Percentiles rank a stretch among this genome's conserved stretches.
Conservation (phyloP, 345 rosid species). For the Cardiospermum halicacabum region DNA sequence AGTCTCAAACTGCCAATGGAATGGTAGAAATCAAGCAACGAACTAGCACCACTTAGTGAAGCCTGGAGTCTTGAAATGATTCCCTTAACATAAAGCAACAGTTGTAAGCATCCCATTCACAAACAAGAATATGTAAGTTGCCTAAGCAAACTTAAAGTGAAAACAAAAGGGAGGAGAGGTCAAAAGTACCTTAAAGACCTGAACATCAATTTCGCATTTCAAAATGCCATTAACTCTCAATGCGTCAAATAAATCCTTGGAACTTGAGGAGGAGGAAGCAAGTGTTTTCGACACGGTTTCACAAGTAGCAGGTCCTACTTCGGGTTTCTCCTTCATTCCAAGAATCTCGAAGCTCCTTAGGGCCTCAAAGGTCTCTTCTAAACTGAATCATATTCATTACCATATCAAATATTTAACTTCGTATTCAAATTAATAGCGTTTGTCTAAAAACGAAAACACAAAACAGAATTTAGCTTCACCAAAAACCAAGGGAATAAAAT, state of each 20-base stretch:
- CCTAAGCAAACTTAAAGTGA: background rate
- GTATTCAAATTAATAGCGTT: no score
- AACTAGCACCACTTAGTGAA: slow-evolving; percentile 53
- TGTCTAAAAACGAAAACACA: background rate
- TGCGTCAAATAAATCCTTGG: slow-evolving; percentile 65
- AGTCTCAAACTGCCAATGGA: slow-evolving; percentile 67
- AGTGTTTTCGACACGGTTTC: slow-evolving; percentile 40
- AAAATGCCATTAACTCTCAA: slow-evolving; percentile 60
- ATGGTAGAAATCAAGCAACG: slow-evolving; percentile 70
- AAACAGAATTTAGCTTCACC: background rate
- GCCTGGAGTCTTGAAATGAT: slow-evolving; percentile 59
- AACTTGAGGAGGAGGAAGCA: slow-evolving; percentile 49
- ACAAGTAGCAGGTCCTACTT: slow-evolving; percentile 46
- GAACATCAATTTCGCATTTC: slow-evolving; percentile 46
- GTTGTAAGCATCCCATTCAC: background rate
- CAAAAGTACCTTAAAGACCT: slow-evolving; percentile 50
- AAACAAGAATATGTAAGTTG: background rate
- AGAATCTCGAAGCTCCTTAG: slow-evolving; percentile 74
- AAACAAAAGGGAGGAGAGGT: background rate
- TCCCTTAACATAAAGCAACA: slow-evolving; percentile 35
- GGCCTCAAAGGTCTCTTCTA: slow-evolving; percentile 78
- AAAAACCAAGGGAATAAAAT: no score
- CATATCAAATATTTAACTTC: slow-evolving; percentile 1
- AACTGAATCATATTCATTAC: slow-evolving; percentile 29
- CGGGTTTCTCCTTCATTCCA: slow-evolving; percentile 52